These are phyloP conservation scores for Fusarium irregulare DNA, from an alignment of 2,329 filamentous ascomycete genomes.

Conservation along the genomic window DNA sequence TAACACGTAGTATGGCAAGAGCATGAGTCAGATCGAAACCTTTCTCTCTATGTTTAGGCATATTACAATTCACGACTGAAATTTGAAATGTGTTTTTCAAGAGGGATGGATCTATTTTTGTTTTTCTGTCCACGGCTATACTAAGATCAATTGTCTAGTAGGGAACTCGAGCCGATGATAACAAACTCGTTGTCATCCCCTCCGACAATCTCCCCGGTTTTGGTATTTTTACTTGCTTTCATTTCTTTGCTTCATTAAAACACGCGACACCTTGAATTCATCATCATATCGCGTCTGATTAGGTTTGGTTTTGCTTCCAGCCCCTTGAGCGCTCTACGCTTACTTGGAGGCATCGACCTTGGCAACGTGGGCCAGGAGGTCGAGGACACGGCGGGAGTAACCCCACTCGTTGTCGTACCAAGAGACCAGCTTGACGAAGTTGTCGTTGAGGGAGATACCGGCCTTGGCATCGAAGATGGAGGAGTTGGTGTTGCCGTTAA, in stretches of 20 bases:
- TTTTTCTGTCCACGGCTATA: slow-evolving; percentile 43
- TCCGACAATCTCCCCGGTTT: slow-evolving; percentile 42
- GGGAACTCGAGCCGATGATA: slow-evolving; percentile 36
- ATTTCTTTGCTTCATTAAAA: slow-evolving; percentile 44
- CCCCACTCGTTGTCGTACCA: slow-evolving; percentile 99
- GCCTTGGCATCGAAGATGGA: slow-evolving; percentile 99
- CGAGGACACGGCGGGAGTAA: slow-evolving; percentile 95
- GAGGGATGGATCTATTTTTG: slow-evolving; percentile 43
- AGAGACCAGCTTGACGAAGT: slow-evolving; percentile 98
- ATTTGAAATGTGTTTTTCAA: slow-evolving; percentile 8
- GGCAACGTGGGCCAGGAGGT: slow-evolving; percentile 82
- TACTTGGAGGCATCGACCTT: slow-evolving; percentile 76
- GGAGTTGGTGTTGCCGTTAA: slow-evolving; percentile 92
- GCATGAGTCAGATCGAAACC: background rate
- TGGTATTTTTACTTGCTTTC: slow-evolving; percentile 43
- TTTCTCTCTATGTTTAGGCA: background rate
- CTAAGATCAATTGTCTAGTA: slow-evolving; percentile 40
- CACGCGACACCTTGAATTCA: slow-evolving; percentile 27
- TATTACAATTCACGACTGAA: background rate
- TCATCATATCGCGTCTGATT: slow-evolving; percentile 37
- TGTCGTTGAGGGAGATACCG: slow-evolving; percentile 96
- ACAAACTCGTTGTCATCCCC: slow-evolving; percentile 41
- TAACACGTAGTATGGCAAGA: background rate
- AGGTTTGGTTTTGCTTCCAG: slow-evolving; percentile 42
- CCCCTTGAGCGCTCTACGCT: slow-evolving; percentile 42